Conservation (phyloP, 2,329 filamentous ascomycete genomes). For the Seiridium cupressi region DNA sequence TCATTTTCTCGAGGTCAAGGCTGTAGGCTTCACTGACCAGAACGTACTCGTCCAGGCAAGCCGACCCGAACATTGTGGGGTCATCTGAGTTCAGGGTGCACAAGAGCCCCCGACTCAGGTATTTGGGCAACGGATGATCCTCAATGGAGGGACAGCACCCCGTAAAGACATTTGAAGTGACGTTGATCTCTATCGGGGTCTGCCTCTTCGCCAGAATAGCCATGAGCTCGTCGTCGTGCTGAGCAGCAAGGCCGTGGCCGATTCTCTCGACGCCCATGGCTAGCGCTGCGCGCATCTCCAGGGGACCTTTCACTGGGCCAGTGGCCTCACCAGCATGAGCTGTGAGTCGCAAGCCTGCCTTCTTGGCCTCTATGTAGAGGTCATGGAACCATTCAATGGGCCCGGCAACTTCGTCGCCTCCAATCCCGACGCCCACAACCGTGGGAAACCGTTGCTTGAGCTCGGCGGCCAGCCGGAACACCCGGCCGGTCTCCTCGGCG, state of each 20-base stretch:
- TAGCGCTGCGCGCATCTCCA: slow-evolving; percentile 13
- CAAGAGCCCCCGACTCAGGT: slow-evolving; percentile 4
- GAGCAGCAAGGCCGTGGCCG: slow-evolving; percentile 13
- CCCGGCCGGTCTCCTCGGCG: slow-evolving; percentile 4
- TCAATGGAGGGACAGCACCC: slow-evolving; percentile 10
- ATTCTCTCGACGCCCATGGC: slow-evolving; percentile 13
- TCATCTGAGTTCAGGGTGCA: slow-evolving; percentile 13
- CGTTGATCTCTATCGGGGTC: slow-evolving; percentile 14
- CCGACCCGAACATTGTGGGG: slow-evolving; percentile 14
- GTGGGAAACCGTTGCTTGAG: slow-evolving; percentile 9
- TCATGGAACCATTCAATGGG: slow-evolving; percentile 12
- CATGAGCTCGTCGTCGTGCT: slow-evolving; percentile 12
- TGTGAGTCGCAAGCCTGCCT: slow-evolving; percentile 13
- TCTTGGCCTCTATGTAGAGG: slow-evolving; percentile 10
- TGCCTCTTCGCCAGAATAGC: neutral
- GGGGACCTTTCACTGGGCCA: slow-evolving; percentile 10
- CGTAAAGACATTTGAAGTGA: slow-evolving; percentile 14
- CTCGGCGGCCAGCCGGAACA: slow-evolving; percentile 12
- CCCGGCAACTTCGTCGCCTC: slow-evolving; percentile 12
- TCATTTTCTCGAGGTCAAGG: slow-evolving; percentile 8
- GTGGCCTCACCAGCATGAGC: slow-evolving; percentile 15
- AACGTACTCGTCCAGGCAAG: slow-evolving; percentile 15
- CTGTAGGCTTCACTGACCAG: slow-evolving; percentile 10
- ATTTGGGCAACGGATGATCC: slow-evolving; percentile 11
- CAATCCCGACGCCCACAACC: slow-evolving; percentile 14